phyloP scores from a whole-genome alignment of 371 early-diverging fungal species.

The Syncephalis fuscata region DNA sequence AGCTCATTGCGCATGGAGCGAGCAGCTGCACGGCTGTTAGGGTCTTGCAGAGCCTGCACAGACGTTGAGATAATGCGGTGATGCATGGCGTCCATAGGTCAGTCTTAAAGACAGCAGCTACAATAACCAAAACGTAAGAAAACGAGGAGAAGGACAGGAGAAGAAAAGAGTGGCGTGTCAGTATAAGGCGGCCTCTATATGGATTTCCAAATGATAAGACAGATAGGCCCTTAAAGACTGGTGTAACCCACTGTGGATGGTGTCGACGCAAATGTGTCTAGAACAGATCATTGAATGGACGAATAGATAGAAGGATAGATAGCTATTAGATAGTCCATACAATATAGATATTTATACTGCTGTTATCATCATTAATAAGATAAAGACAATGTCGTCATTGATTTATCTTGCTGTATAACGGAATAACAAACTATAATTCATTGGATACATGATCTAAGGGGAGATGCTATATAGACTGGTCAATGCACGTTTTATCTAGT shows the following conservation, averaged over 20 bases:
- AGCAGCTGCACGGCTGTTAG: conserved; percentile 44
- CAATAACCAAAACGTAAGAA: conserved; percentile 1
- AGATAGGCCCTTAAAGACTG: not conserved
- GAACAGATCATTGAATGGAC: not conserved
- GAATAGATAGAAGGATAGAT: too few relatives aligned
- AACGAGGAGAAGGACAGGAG: not conserved
- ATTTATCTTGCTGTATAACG: too few relatives aligned
- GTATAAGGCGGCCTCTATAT: not conserved
- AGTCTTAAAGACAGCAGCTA: too few relatives aligned
- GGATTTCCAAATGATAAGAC: not conserved
- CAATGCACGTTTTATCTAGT: too few relatives aligned
- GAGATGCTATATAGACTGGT: too few relatives aligned
- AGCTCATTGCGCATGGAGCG: conserved; percentile 45
- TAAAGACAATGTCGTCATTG: too few relatives aligned
- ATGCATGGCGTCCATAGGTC: too few relatives aligned
- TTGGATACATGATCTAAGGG: too few relatives aligned
- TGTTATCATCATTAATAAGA: too few relatives aligned
- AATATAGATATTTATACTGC: too few relatives aligned
- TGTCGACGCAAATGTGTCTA: not conserved
- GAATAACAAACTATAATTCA: too few relatives aligned
- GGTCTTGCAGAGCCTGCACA: conserved; percentile 41
- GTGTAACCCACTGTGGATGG: not conserved
- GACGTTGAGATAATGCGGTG: not conserved
- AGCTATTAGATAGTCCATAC: too few relatives aligned
- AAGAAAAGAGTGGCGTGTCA: not conserved